phyloP scores from a whole-genome alignment of 352 stramenopile species.

The Phytopythium chamaehyphon region DNA sequence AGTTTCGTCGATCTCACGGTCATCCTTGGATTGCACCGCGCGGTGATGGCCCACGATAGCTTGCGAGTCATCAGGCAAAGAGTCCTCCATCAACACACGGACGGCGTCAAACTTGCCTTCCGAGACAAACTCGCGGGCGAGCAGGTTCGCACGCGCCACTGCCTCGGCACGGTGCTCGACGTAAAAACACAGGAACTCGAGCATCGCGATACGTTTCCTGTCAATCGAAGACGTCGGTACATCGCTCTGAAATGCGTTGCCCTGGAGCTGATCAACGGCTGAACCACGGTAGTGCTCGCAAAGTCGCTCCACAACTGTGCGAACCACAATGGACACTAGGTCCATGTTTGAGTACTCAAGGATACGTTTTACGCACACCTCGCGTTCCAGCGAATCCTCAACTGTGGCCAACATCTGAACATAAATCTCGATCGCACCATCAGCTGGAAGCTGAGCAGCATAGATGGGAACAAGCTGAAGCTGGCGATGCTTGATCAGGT shows the following conservation, averaged over 20 bases:
- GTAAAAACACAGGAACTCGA: conserved; percentile 80
- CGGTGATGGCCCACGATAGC: conserved; percentile 58
- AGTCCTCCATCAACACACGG: conserved; percentile 51
- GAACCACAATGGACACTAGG: conserved; percentile 54
- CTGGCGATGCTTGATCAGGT: conserved; percentile 76
- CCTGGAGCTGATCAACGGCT: conserved; percentile 20
- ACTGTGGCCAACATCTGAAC: conserved; percentile 64
- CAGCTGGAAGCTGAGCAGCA: conserved; percentile 51
- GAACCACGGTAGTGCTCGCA: conserved; percentile 27
- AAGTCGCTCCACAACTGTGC: conserved; percentile 49
- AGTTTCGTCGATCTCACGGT: conserved; percentile 47
- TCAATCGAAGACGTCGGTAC: conserved; percentile 38
- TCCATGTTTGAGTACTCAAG: conserved; percentile 62
- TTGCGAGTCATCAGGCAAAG: conserved; percentile 67
- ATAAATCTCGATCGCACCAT: conserved; percentile 65
- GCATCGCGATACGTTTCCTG: conserved; percentile 51
- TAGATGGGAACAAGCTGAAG: conserved; percentile 77
- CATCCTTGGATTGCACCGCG: conserved; percentile 25
- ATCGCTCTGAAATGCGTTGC: conserved; percentile 20
- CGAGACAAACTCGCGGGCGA: conserved; percentile 65
- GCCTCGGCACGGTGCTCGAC: conserved; percentile 59
- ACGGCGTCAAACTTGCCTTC: conserved; percentile 68
- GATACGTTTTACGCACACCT: conserved; percentile 65
- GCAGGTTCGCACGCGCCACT: conserved; percentile 45
- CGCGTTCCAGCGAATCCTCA: conserved; percentile 57